Conservation (phyloP, 495 filamentous ascomycete genomes). For the Aspergillus carlsbadensis region DNA sequence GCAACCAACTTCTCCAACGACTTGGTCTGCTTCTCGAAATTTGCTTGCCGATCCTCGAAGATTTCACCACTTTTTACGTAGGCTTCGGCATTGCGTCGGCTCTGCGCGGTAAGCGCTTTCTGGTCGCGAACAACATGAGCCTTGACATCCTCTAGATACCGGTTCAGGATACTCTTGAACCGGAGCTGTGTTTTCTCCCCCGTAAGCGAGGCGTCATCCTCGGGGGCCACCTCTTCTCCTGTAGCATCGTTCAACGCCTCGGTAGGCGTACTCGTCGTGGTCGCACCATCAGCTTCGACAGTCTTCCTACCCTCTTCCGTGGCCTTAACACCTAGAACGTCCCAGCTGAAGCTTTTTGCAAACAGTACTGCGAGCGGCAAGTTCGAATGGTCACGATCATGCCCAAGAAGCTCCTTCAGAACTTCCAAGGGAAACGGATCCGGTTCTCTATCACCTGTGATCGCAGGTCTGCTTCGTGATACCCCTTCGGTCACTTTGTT, state of each 20-base stretch:
- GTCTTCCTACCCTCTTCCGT: slow-evolving; percentile 75
- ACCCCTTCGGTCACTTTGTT: slow-evolving; percentile 57
- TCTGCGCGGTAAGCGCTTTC: slow-evolving; percentile 76
- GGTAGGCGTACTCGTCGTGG: slow-evolving; percentile 46
- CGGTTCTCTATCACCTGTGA: slow-evolving; percentile 39
- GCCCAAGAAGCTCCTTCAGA: slow-evolving; percentile 89
- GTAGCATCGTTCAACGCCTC: slow-evolving; percentile 49
- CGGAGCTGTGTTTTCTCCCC: slow-evolving; percentile 75
- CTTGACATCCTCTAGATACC: slow-evolving; percentile 94
- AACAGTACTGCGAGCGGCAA: slow-evolving; percentile 89
- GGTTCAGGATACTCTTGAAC: slow-evolving; percentile 82
- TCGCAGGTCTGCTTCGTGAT: slow-evolving; percentile 37
- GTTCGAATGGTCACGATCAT: slow-evolving; percentile 90
- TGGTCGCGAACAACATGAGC: slow-evolving; percentile 85
- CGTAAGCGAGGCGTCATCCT: slow-evolving; percentile 70
- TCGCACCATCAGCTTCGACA: slow-evolving; percentile 80
- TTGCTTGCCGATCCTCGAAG: slow-evolving; percentile 95
- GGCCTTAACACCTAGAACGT: slow-evolving; percentile 77
- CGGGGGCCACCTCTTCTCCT: slow-evolving; percentile 30
- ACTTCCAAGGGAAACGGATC: slow-evolving; percentile 96
- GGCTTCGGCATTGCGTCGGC: slow-evolving; percentile 91
- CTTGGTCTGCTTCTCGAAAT: slow-evolving; percentile 90
- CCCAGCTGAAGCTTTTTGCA: slow-evolving; percentile 95
- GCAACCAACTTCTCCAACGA: slow-evolving; percentile 85
- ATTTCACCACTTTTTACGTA: slow-evolving; percentile 99